A percentile compares a stretch with the other conserved stretches of the same genome.
Evolutionary conservation across 441 rosid species (phyloP).

Genomic region (Daphne laureola): DNA sequence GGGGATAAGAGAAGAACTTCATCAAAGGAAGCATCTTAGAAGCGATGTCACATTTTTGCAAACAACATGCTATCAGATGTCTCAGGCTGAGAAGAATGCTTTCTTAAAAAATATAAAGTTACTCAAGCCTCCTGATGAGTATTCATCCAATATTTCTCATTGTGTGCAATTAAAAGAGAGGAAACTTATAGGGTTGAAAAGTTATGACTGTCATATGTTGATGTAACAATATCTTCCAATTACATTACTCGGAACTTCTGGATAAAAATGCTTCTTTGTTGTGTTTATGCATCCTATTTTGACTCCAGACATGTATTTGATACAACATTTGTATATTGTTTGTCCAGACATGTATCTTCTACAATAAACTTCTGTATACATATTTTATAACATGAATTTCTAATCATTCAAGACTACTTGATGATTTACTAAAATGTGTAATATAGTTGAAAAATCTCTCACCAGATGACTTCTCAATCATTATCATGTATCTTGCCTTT

Average conservation of each 20-base stretch:
- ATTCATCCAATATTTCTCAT: slow-evolving; percentile 5
- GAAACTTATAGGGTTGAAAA: neutral
- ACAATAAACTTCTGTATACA: too few relatives aligned
- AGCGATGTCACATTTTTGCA: neutral
- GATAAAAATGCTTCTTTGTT: too few relatives aligned
- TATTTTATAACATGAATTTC: too few relatives aligned
- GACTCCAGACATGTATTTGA: too few relatives aligned
- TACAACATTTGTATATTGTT: too few relatives aligned
- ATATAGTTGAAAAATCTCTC: too few relatives aligned
- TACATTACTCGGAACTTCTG: neutral
- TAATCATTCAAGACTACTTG: too few relatives aligned
- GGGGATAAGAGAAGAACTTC: slow-evolving; percentile 2
- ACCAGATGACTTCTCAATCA: neutral
- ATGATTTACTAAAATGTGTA: too few relatives aligned
- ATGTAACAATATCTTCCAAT: neutral
- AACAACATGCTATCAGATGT: neutral
- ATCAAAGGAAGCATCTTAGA: neutral
- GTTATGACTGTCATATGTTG: slow-evolving; percentile 7
- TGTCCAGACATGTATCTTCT: too few relatives aligned
- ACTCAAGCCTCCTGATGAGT: slow-evolving; percentile 10
- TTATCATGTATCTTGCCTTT: slow-evolving; percentile 4
- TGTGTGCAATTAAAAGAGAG: slow-evolving; percentile 1
- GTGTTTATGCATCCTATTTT: too few relatives aligned
- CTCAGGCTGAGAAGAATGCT: neutral
- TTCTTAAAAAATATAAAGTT: neutral